phyloP scores from a whole-genome alignment of 2,329 filamentous ascomycete genomes.

The Aureobasidium subglaciale region DNA sequence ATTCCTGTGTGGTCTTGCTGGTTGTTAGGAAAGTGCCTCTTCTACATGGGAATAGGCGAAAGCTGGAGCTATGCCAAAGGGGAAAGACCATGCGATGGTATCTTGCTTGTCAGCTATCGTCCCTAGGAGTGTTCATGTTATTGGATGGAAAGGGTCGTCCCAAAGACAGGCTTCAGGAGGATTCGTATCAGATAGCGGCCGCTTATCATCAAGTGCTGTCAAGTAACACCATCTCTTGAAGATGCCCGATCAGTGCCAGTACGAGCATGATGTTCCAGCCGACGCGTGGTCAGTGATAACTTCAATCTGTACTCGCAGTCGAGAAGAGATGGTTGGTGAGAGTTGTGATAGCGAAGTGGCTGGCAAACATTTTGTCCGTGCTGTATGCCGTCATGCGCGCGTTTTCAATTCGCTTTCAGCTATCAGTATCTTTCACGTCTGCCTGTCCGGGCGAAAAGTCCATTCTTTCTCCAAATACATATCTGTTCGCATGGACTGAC shows the following conservation, averaged over 20 bases:
- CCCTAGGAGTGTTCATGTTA: background rate
- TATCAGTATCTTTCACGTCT: background rate
- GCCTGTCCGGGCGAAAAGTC: no score
- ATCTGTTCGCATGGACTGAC: no score
- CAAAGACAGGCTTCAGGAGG: background rate
- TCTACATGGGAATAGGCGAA: background rate
- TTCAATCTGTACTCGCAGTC: background rate
- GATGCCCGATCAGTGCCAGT: background rate
- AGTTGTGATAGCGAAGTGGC: background rate
- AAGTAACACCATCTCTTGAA: background rate
- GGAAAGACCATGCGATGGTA: background rate
- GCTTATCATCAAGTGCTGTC: background rate
- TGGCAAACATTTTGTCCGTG: background rate
- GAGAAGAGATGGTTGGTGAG: background rate
- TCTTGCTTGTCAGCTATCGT: background rate
- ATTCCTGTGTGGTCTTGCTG: background rate
- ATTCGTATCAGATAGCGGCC: background rate
- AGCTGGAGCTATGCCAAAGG: background rate
- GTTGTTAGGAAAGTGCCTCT: background rate
- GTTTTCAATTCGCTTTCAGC: no score
- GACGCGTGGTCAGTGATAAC: no score
- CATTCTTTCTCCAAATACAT: no score
- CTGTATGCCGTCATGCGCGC: background rate
- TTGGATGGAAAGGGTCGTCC: background rate
- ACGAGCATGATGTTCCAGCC: no score